These are phyloP conservation scores for Ceratocystis lukuohia DNA, from an alignment of 2,329 filamentous ascomycete species.

Conservation along the genomic window DNA sequence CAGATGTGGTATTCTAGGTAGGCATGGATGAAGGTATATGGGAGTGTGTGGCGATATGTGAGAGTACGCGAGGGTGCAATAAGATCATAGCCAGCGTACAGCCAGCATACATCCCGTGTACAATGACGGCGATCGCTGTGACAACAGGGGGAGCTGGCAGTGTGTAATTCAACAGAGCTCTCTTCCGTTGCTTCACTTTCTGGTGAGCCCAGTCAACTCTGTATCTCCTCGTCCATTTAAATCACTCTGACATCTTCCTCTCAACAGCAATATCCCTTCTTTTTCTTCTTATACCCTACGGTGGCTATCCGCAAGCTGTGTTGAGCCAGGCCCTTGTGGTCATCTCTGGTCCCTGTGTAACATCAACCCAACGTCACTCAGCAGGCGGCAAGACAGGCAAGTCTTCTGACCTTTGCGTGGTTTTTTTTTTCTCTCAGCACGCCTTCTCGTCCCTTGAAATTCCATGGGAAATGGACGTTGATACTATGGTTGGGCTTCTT, in stretches of 20 bases:
- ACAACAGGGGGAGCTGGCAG: background rate
- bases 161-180: background rate
- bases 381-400: background rate
- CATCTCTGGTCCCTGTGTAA: background rate
- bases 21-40: too few relatives aligned
- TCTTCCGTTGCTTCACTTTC: background rate
- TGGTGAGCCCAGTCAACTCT: background rate
- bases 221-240: too few relatives aligned
- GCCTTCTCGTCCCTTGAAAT: too few relatives aligned
- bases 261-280: too few relatives aligned
- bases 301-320: background rate
- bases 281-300: too few relatives aligned
- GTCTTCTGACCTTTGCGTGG: background rate
- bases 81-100: background rate
- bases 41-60: too few relatives aligned
- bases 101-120: background rate
- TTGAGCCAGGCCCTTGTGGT: background rate
- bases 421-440: background rate
- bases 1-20: background rate
- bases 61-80: too few relatives aligned
- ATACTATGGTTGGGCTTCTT: background rate
- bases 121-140: background rate
- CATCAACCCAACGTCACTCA: constrained; percentile 1
- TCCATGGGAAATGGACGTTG: background rate
- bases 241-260: too few relatives aligned